Base-by-base conservation (phyloP, 2,329 filamentous ascomycete species). In the Clonostachys rosea region DNA sequence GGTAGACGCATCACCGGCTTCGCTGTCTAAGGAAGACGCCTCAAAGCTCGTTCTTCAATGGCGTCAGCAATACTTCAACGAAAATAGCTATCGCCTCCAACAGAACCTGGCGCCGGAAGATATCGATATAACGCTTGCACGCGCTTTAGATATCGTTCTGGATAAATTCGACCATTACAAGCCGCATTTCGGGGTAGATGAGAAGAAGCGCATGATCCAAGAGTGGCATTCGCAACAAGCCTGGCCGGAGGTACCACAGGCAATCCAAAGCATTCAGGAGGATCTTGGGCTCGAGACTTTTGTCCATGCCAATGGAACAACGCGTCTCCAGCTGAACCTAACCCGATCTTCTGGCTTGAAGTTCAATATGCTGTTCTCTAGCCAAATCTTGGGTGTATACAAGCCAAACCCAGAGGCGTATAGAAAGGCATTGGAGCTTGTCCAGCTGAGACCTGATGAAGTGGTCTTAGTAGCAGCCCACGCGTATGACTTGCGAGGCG, bases 271-370 rank as follows among this genome's bases (percentile, higher is more conserved):
- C 1, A 57, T 80, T 13, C 57, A 56, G 2, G 59, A 65, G 13
- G 56, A 62, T 2, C 54, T 62, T 4, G 64, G 62, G 2, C 59
- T 68, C 7, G 68, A 75, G 49, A 56, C 73, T 1, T 73, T 76
- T 45, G 76, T 81, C 5, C 67, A 73, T 43, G 77, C 76, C 6
- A 81, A 81, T 48, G 78, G 77, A 0, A 79, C 75, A 0, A 75
- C 72, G 3, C 68, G 78, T 14, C 62, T 81, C 1, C 78, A 81
- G 52, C 67, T 81, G 3, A 74, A 81, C 54, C 63, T 81, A 4
- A 61, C 59, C 2, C 61, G 64, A 30, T 78, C 69, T 1, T 73
- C 75, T 2, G 69, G 67, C 0, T 54, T 81, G 41, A 53, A 50
- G 1, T 81, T 80, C 59, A 57, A 78, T 50, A 72, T 74, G 66